phyloP scores from a whole-genome alignment of 2,329 filamentous ascomycete species.

The Didymella pomorum region DNA sequence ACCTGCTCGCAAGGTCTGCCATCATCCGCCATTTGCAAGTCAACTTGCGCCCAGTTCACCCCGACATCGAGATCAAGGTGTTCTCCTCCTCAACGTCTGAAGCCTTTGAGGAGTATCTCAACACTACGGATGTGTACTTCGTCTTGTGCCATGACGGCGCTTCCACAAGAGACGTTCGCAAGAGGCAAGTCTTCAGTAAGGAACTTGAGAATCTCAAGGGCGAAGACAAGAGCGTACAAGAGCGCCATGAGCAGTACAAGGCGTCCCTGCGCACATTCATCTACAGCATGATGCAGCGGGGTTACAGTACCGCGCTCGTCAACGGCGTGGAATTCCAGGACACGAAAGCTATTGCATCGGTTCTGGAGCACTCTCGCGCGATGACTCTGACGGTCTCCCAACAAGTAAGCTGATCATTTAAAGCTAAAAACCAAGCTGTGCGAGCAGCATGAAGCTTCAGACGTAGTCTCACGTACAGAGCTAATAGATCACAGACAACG shows the following conservation, averaged over 20 bases:
- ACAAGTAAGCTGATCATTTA: slow-evolving; percentile 24
- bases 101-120: slow-evolving; percentile 65
- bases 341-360: slow-evolving; percentile 62
- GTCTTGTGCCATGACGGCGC: slow-evolving; percentile 73
- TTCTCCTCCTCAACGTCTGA: slow-evolving; percentile 59
- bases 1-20: slow-evolving; percentile 67
- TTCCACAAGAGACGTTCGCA: slow-evolving; percentile 34
- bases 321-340: slow-evolving; percentile 70
- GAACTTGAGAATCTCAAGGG: slow-evolving; percentile 30
- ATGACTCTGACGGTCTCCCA: slow-evolving; percentile 29
- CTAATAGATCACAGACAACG: slow-evolving; percentile 11
- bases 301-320: slow-evolving; percentile 69
- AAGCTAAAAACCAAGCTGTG: neutral
- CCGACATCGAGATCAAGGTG: slow-evolving; percentile 55
- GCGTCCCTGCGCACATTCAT: slow-evolving; percentile 59
- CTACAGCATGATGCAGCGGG: slow-evolving; percentile 61
- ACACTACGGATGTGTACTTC: slow-evolving; percentile 66
- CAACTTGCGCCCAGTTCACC: slow-evolving; percentile 52
- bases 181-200: slow-evolving; percentile 29
- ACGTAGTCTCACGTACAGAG: neutral
- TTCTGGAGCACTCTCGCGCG: slow-evolving; percentile 30
- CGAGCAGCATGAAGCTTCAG: neutral
- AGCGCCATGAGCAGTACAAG: slow-evolving; percentile 37
- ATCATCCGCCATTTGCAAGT: slow-evolving; percentile 69
- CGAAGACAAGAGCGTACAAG: slow-evolving; percentile 26